Base-by-base conservation (phyloP, 2,329 filamentous ascomycete genomes). In the Microcyclosporella mali region DNA sequence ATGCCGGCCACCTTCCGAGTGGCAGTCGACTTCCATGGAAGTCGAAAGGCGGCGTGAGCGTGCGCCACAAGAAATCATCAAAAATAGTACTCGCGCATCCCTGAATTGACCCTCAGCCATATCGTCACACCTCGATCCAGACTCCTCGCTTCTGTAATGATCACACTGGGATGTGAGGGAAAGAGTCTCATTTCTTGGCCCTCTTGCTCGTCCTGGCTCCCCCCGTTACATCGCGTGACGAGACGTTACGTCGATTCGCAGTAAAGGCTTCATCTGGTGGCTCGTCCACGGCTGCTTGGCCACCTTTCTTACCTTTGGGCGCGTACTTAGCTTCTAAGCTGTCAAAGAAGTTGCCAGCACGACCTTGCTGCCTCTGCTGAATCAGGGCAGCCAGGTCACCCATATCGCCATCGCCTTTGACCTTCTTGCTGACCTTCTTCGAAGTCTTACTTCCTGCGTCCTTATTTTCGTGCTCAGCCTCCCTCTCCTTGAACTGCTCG, bases 251-350 rank as follows among this genome's bases (percentile, higher is more conserved):
- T 14, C 66, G 56, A 36, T 65, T 67, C 56, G 61, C 66, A 44
- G 67, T 67, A 56, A 81, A 81, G 11, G 74, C 73, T 47, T 85
- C 82, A 54, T 88, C 82, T 1, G 77, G 71, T 18, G 76, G 77
- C 58, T 79, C 76, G 40, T 76, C 73, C 52, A 57, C 63, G 0
- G 59, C 63, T 59, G 77, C 79, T 59, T 71, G 50, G 70, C 71
- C 47, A 70, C 71, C 47, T 58, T 75, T 69, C 56, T 65, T 79
- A 19, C 53, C 70, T 42, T 63, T 56, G 35, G 59, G 60, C 33
- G 62, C 69, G 57, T 94, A 94, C 67, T 90, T 94, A 37, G 81
- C 84, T 45, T 86, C 86, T 37, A 95, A 66, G 37, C 77, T 70
- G 49, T 85, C 84, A 17, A 94, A 68, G 61, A 94, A 88, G 29